Percentiles rank a stretch among this genome's conserved stretches.
phyloP scores from a whole-genome alignment of 331 rosid genomes.

The Arachis monticola region DNA sequence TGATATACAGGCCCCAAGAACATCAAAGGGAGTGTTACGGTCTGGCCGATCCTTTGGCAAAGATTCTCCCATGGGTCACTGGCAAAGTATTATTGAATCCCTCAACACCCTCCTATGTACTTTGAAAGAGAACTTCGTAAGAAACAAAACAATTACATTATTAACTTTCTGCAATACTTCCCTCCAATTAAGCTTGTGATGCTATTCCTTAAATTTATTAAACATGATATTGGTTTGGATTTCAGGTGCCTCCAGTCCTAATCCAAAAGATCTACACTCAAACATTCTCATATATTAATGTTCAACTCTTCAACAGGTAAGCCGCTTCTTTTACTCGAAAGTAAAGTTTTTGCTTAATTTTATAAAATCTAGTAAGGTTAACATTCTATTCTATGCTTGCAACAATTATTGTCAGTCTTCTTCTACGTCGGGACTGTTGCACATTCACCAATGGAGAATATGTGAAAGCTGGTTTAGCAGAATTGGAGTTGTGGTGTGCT shows the following conservation, averaged over 20 bases:
- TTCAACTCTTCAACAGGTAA: conserved; percentile 96
- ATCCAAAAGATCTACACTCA: conserved; percentile 88
- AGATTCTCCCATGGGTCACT: conserved; percentile 89
- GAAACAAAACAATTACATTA: conserved; percentile 41
- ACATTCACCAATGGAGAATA: conserved; percentile 98
- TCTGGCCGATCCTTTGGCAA: conserved; percentile 93
- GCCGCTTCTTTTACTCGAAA: conserved; percentile 19
- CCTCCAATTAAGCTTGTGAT: neutral
- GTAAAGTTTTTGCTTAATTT: too few species aligned
- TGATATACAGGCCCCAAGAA: conserved; percentile 81
- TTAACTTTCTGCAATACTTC: conserved; percentile 25
- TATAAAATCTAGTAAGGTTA: conserved; percentile 1
- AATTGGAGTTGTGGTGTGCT: conserved; percentile 96
- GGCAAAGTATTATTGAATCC: conserved; percentile 95
- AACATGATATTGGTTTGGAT: conserved; percentile 45
- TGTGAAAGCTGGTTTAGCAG: conserved; percentile 97
- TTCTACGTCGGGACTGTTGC: conserved; percentile 97
- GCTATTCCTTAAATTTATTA: conserved; percentile 23
- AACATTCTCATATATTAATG: conserved; percentile 92
- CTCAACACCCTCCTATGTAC: conserved; percentile 86
- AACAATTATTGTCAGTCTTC: conserved; percentile 68
- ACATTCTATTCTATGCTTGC: conserved; percentile 2
- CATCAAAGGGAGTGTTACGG: conserved; percentile 83
- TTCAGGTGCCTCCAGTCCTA: conserved; percentile 95
- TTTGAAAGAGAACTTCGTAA: conserved; percentile 92